Evolutionary conservation across 2,329 filamentous ascomycete species (phyloP).

Genomic region (Talaromyces sp.): DNA sequence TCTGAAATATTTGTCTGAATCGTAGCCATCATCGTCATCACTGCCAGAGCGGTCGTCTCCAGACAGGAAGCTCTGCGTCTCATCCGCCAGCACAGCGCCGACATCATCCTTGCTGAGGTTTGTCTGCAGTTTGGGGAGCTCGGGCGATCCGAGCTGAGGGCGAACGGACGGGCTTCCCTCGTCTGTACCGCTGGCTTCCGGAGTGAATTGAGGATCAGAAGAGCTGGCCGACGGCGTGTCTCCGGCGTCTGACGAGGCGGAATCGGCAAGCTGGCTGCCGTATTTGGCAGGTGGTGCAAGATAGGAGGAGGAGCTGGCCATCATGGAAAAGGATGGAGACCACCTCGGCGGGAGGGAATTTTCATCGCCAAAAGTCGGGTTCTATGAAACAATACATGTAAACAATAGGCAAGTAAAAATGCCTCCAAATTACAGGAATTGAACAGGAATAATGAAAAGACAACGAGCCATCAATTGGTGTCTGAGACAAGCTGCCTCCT

Average conservation of each 20-base stretch:
- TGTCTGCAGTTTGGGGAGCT: constrained; percentile 28
- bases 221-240: constrained; percentile 21
- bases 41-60: constrained; percentile 15
- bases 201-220: constrained; percentile 26
- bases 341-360: not conserved
- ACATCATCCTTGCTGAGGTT: constrained; percentile 21
- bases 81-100: constrained; percentile 4
- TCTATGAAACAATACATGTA: not conserved
- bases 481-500: not conserved
- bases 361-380: not conserved
- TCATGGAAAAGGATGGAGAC: not conserved
- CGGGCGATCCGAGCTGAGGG: constrained; percentile 14
- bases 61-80: constrained; percentile 6
- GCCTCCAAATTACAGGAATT: not conserved
- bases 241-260: constrained; percentile 14
- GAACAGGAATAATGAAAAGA: not conserved
- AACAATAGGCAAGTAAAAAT: not conserved
- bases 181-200: constrained; percentile 28
- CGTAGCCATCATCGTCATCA: constrained; percentile 13
- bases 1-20: constrained; percentile 21
- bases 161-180: constrained; percentile 14
- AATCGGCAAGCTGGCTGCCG: constrained; percentile 1
- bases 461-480: too few relatives aligned
- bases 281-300: constrained; percentile 16
- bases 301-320: constrained; percentile 22